Conservation (phyloP, 176 grass and related monocot species). For the Eragrostis nindensis region DNA sequence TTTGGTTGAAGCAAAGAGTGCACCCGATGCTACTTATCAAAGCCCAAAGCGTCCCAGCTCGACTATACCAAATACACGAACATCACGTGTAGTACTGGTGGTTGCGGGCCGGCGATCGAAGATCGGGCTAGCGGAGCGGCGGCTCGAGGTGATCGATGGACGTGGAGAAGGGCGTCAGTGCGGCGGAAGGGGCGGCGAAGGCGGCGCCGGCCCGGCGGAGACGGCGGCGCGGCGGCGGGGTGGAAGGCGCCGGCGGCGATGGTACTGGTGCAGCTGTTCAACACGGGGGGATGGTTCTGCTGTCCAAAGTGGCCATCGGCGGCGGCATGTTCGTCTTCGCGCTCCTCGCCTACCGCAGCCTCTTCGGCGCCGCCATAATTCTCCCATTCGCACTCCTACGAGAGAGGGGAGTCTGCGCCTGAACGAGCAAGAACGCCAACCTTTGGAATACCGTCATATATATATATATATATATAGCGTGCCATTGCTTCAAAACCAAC, state of each 20-base stretch:
- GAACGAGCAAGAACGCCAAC: no score
- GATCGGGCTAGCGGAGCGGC: no score
- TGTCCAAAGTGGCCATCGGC: constrained; percentile 49
- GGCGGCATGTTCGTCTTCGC: constrained; percentile 49
- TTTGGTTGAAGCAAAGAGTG: neutral
- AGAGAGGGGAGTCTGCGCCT: constrained; percentile 43
- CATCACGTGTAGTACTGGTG: no score
- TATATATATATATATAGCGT: no score
- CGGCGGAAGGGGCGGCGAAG: neutral
- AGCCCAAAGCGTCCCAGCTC: neutral
- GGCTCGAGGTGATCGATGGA: no score
- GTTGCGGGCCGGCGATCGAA: neutral
- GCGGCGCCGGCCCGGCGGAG: neutral
- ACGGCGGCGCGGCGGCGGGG: neutral
- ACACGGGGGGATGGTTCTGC: constrained; percentile 55
- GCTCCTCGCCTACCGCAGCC: constrained; percentile 50
- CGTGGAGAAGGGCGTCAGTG: neutral
- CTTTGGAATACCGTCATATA: no score
- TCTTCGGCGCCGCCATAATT: constrained; percentile 41
- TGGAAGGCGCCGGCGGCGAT: constrained; percentile 47
- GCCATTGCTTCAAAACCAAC: neutral
- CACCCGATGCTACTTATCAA: neutral
- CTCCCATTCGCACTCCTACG: constrained; percentile 39
- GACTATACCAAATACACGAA: no score
- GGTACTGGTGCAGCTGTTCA: constrained; percentile 50